phyloP scores from a whole-genome alignment of 768 basidiomycete species.

The Kwoniella pini region DNA sequence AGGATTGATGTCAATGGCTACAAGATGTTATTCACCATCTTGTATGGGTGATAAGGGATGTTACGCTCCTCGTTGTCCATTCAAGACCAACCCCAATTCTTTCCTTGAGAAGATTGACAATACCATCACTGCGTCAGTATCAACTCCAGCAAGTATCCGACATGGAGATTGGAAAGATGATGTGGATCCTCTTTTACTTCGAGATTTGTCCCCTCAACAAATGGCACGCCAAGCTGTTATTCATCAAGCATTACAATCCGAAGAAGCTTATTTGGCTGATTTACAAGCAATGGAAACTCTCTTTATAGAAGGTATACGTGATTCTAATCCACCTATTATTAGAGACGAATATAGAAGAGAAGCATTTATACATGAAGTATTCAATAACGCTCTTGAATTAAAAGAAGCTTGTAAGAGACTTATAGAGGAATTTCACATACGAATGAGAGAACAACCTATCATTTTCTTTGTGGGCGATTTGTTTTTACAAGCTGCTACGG shows the following conservation, averaged over 20 bases:
- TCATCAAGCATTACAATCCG: constrained; percentile 81
- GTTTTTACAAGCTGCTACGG: constrained; percentile 79
- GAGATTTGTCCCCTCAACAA: constrained; percentile 73
- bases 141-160: constrained; percentile 1
- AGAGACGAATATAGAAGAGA: constrained; percentile 65
- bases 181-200: constrained; percentile 70
- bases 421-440: constrained; percentile 81
- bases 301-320: constrained; percentile 73
- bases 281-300: constrained; percentile 83
- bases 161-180: constrained; percentile 67
- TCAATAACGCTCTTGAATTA: constrained; percentile 91
- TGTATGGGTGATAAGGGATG: constrained; percentile 79
- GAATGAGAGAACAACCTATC: constrained; percentile 84
- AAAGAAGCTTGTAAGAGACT: constrained; percentile 77
- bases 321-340: constrained; percentile 75
- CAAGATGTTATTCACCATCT: constrained; percentile 83
- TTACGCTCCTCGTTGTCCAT: constrained; percentile 73
- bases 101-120: constrained; percentile 15
- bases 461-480: constrained; percentile 86
- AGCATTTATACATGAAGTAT: constrained; percentile 91
- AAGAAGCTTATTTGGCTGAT: constrained; percentile 86
- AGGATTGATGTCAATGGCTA: constrained; percentile 84
- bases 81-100: constrained; percentile 36
- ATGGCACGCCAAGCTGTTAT: constrained; percentile 79
- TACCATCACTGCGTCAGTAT: not conserved